These are phyloP conservation scores for Gnaphalium uliginosum DNA, from an alignment of 129 eudicot genomes.

Conservation along the genomic window DNA sequence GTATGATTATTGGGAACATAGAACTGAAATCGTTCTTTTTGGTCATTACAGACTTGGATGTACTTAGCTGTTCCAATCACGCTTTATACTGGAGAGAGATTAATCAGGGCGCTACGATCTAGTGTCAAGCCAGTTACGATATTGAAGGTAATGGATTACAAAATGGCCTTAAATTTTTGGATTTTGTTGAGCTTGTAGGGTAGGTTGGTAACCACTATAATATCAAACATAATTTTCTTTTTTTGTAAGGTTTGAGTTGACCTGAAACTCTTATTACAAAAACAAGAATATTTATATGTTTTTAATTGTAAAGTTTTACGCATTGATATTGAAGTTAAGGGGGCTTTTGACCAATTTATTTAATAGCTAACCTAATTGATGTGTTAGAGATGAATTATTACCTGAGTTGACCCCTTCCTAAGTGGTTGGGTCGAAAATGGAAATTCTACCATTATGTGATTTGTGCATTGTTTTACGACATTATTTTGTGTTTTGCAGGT, in stretches of 20 bases:
- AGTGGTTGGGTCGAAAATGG: not conserved
- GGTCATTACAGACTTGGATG: conserved; percentile 67
- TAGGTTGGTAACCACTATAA: not conserved
- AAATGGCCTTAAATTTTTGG: not conserved
- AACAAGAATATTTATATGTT: too few species aligned
- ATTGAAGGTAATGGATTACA: conserved; percentile 41
- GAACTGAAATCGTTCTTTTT: not conserved
- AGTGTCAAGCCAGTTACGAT: conserved; percentile 50
- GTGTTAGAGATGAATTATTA: too few species aligned
- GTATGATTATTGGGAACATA: not conserved
- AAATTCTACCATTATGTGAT: not conserved
- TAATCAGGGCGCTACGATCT: conserved; percentile 48
- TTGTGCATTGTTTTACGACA: not conserved
- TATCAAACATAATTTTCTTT: not conserved
- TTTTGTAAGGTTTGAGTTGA: not conserved
- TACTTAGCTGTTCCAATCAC: conserved; percentile 55
- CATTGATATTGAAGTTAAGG: too few species aligned
- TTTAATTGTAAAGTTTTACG: too few species aligned
- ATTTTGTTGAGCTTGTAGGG: not conserved
- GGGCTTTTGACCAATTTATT: too few species aligned
- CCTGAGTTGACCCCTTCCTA: not conserved
- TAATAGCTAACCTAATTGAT: too few species aligned
- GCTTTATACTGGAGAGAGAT: conserved; percentile 49
- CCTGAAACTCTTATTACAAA: not conserved
- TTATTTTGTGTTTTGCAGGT: conserved; percentile 28